Evolutionary conservation across 768 basidiomycete species (phyloP).

Genomic region (Austroboletus festivus): DNA sequence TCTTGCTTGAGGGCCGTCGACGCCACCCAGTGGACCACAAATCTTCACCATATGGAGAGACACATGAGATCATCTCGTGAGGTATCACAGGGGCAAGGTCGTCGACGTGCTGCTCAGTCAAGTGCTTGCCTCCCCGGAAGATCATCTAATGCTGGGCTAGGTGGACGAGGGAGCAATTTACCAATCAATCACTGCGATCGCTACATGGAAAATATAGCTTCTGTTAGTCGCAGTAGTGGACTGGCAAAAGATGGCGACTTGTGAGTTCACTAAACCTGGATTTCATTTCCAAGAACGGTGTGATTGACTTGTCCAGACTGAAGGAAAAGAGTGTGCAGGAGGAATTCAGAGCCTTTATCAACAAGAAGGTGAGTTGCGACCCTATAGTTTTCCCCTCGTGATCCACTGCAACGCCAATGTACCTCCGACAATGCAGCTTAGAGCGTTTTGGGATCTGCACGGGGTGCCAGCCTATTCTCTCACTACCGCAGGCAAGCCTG

Average conservation of each 20-base stretch:
- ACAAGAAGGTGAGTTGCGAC: constrained; percentile 59
- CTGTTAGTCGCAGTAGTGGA: constrained; percentile 75
- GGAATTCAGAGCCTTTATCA: constrained; percentile 63
- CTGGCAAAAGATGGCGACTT: constrained; percentile 70
- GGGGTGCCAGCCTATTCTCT: constrained; percentile 18
- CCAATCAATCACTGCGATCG: constrained; percentile 10
- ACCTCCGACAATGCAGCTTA: constrained; percentile 38
- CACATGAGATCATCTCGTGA: constrained; percentile 15
- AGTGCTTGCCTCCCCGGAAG: neutral
- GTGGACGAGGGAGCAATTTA: constrained; percentile 1
- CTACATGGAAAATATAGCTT: constrained; percentile 65
- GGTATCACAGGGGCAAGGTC: constrained; percentile 10
- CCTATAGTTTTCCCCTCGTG: neutral
- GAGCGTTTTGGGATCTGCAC: constrained; percentile 43
- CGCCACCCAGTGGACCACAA: neutral
- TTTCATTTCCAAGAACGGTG: constrained; percentile 28
- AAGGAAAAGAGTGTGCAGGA: constrained; percentile 59
- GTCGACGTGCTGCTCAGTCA: constrained; percentile 2
- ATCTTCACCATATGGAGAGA: neutral
- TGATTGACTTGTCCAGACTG: constrained; percentile 45
- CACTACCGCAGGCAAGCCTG: neutral
- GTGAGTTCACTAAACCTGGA: constrained; percentile 47
- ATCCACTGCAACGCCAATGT: neutral
- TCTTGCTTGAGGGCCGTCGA: too few species aligned
- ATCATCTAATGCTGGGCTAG: neutral